phyloP scores from a whole-genome alignment of 2,329 filamentous ascomycete genomes.

The Sclerotinia borealis region DNA sequence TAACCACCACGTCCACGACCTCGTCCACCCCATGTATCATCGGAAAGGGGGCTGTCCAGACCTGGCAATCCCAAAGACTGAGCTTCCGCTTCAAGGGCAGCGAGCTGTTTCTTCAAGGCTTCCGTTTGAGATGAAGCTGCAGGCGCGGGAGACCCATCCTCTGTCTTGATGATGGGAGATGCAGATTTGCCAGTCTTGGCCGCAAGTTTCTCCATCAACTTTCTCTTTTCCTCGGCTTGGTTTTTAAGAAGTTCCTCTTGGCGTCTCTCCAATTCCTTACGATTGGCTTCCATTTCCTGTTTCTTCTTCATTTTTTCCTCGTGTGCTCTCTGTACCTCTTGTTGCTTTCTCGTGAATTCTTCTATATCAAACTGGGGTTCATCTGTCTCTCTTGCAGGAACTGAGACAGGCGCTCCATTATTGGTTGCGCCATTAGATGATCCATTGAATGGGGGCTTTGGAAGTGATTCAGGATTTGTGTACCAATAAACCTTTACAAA shows the following conservation, averaged over 20 bases:
- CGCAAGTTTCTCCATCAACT: constrained; percentile 55
- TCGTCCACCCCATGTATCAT: constrained; percentile 38
- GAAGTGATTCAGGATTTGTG: constrained; percentile 42
- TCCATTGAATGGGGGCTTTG: constrained; percentile 29
- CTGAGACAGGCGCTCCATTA: constrained; percentile 25
- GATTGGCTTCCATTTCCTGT: constrained; percentile 55
- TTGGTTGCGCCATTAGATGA: constrained; percentile 27
- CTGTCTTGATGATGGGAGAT: constrained; percentile 13
- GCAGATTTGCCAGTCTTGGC: constrained; percentile 40
- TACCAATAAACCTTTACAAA: constrained; percentile 84
- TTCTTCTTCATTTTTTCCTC: constrained; percentile 60
- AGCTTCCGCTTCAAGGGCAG: constrained; percentile 68
- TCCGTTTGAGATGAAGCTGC: constrained; percentile 45
- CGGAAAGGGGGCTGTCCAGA: constrained; percentile 49
- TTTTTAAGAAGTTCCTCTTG: constrained; percentile 55
- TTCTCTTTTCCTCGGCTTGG: constrained; percentile 59
- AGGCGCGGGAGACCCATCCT: constrained; percentile 18
- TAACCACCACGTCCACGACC: constrained; percentile 36
- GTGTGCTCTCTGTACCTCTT: constrained; percentile 63
- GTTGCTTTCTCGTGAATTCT: constrained; percentile 62
- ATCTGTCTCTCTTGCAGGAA: constrained; percentile 20
- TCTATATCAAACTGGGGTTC: constrained; percentile 58
- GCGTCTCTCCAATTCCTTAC: constrained; percentile 59
- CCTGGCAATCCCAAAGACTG: constrained; percentile 50
- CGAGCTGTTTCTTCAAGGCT: constrained; percentile 63